A percentile compares a stretch with the other conserved stretches of the same genome.
Evolutionary conservation across 176 grass and related monocot genomes (phyloP).

Genomic region (Ensete ventricosum): DNA sequence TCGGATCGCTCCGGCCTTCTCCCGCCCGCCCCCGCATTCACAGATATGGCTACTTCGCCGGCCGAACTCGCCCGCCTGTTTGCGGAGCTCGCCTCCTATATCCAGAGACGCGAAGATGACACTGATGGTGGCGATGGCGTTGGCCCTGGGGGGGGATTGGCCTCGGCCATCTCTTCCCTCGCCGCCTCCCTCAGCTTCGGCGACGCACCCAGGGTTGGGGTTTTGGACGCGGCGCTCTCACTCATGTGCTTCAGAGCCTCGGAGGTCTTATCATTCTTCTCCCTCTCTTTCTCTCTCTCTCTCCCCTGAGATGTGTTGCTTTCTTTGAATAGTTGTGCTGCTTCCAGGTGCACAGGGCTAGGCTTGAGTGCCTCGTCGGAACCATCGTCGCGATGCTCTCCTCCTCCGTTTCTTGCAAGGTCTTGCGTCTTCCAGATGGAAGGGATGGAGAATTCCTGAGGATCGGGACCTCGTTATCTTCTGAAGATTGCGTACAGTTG

Average conservation of each 20-base stretch:
- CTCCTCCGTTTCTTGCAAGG: conserved; percentile 38
- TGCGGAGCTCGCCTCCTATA: conserved; percentile 30
- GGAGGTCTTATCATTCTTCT: conserved; percentile 21
- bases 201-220: conserved; percentile 28
- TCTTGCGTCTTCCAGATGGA: conserved; percentile 18
- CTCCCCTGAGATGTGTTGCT: background rate
- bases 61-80: conserved; percentile 34
- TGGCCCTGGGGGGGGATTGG: background rate
- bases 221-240: conserved; percentile 70
- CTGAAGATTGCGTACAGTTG: conserved; percentile 35
- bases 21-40: conserved; percentile 14
- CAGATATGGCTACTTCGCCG: conserved; percentile 28
- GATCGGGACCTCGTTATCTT: conserved; percentile 44
- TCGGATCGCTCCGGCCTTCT: background rate
- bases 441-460: conserved; percentile 26
- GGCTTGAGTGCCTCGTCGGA: conserved; percentile 40
- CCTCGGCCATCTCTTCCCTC: conserved; percentile 41
- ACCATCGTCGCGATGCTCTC: conserved; percentile 46
- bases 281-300: background rate
- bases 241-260: conserved; percentile 69
- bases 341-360: conserved; percentile 42
- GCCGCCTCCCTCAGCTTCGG: conserved; percentile 39
- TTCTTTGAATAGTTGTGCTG: background rate
- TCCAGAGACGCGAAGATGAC: conserved; percentile 3
- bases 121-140: background rate